A percentile compares a stretch with the other conserved stretches of the same genome.
phyloP scores from a whole-genome alignment of 768 basidiomycete genomes.

The Tephrocybe sp. region DNA sequence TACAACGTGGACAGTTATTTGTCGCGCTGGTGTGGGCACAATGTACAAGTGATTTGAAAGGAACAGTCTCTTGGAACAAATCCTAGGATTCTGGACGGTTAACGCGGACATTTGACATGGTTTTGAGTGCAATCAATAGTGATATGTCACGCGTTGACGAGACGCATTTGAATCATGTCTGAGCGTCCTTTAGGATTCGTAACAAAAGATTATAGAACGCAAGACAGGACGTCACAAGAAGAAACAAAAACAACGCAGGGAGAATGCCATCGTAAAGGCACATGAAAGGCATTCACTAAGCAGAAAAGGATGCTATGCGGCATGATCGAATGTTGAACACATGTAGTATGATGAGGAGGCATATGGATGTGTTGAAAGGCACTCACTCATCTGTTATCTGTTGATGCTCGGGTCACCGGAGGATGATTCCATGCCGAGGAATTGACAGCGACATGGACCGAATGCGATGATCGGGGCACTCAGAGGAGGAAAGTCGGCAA shows the following conservation, averaged over 20 bases:
- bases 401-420: not conserved
- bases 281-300: too few relatives aligned
- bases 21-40: not conserved
- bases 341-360: not conserved
- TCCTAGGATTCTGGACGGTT: slow-evolving; percentile 4
- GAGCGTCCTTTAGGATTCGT: not conserved
- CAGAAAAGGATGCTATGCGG: not conserved
- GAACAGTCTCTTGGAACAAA: not conserved
- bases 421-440: not conserved
- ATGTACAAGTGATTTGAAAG: not conserved
- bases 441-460: not conserved
- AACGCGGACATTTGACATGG: slow-evolving; percentile 3
- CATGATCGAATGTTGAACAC: not conserved
- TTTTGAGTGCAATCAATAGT: slow-evolving; percentile 4
- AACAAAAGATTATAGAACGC: not conserved
- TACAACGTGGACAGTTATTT: not conserved
- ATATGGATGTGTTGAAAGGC: slow-evolving; percentile 9
- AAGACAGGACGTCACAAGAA: not conserved
- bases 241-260: not conserved
- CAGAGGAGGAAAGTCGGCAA: not conserved
- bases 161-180: not conserved
- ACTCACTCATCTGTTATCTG: slow-evolving; percentile 8
- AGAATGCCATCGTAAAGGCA: not conserved
- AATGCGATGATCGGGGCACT: slow-evolving; percentile 6
- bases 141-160: slow-evolving; percentile 6